A percentile compares a stretch with the other conserved stretches of the same genome.
phyloP scores from a whole-genome alignment of 192 early-diverging fungal genomes.

The Gonapodya sp. region DNA sequence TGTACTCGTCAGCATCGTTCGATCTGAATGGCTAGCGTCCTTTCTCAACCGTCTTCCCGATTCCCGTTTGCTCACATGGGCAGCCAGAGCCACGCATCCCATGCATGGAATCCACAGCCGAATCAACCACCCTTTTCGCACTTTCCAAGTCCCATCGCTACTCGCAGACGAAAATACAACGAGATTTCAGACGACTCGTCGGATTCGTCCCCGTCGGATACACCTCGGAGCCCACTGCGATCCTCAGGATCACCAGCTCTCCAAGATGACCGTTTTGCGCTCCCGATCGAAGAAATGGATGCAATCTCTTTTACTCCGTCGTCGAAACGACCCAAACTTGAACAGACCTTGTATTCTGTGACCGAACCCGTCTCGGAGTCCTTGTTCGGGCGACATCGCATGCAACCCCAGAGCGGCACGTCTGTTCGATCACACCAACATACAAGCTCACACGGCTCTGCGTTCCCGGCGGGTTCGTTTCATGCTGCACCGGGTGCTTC shows the following conservation, averaged over 20 bases:
- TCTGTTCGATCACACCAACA: not conserved
- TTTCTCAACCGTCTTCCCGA: not conserved
- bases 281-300: not conserved
- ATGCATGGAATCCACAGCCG: too few species aligned
- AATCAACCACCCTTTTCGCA: not conserved
- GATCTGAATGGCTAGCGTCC: not conserved
- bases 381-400: not conserved
- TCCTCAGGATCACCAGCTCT: too few species aligned
- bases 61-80: not conserved
- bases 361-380: not conserved
- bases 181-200: constrained; percentile 1
- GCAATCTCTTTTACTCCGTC: not conserved
- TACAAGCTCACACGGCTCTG: too few species aligned
- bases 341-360: not conserved
- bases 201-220: not conserved
- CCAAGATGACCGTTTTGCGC: too few species aligned
- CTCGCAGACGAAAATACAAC: not conserved
- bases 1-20: too few species aligned
- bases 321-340: not conserved
- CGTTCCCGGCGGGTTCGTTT: too few species aligned
- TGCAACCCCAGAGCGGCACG: not conserved
- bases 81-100: too few species aligned
- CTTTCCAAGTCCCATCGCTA: not conserved
- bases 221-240: not conserved
- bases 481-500: too few species aligned